Conservation (phyloP, 768 basidiomycete genomes). For the Lepiota brunneoincarnata region DNA sequence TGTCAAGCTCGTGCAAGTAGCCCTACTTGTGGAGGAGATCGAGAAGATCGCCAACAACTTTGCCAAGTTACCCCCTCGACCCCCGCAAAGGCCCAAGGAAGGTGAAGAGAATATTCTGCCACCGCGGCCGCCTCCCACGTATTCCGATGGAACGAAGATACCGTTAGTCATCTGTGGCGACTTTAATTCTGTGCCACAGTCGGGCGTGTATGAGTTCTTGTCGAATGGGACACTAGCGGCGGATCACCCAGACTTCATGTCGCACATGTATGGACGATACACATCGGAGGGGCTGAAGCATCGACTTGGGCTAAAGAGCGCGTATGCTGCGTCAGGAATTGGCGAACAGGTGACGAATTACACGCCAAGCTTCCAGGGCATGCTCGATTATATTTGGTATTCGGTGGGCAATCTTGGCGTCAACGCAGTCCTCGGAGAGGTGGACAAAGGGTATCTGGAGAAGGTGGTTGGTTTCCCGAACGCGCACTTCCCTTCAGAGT, state of each 20-base stretch:
- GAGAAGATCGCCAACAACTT: conserved; percentile 87
- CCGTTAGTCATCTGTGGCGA: conserved; percentile 93
- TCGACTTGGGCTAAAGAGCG: conserved; percentile 77
- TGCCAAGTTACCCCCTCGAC: conserved; percentile 71
- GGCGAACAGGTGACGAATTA: conserved; percentile 78
- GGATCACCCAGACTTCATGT: conserved; percentile 90
- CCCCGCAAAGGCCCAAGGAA: conserved; percentile 26
- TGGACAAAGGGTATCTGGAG: conserved; percentile 81
- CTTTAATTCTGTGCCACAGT: conserved; percentile 85
- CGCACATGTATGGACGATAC: conserved; percentile 86
- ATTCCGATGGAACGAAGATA: conserved; percentile 85
- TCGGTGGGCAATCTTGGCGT: conserved; percentile 68
- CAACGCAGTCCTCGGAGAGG: conserved; percentile 83
- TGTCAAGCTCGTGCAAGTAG: conserved; percentile 97
- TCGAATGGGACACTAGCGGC: conserved; percentile 64
- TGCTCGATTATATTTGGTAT: conserved; percentile 95
- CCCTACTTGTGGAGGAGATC: conserved; percentile 87
- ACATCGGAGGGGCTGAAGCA: conserved; percentile 88
- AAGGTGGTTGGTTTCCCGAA: conserved; percentile 97
- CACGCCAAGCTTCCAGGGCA: conserved; percentile 82
- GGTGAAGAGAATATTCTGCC: conserved; percentile 17
- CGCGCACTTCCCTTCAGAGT: conserved; percentile 96
- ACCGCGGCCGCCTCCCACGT: conserved; percentile 58
- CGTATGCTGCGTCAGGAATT: conserved; percentile 58
- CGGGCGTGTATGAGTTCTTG: conserved; percentile 91